Conservation (phyloP, 1,139 yeast species). For the Candida freyschussii region DNA sequence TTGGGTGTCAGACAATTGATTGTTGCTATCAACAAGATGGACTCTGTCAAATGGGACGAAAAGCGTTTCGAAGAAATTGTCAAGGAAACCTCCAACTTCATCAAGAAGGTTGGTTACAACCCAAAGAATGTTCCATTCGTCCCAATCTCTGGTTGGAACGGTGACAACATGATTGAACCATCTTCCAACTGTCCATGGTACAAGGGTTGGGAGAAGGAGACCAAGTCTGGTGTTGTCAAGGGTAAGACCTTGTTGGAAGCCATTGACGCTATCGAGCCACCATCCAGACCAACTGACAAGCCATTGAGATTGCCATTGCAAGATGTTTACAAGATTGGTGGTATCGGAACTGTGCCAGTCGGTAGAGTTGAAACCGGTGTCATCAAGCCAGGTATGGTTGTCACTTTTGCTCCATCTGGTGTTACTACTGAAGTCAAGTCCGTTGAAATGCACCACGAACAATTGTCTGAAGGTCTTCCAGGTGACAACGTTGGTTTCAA, state of each 20-base stretch:
- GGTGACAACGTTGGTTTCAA: slow-evolving; percentile 96
- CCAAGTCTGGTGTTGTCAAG: slow-evolving; percentile 72
- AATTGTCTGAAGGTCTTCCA: slow-evolving; percentile 78
- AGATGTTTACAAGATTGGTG: slow-evolving; percentile 92
- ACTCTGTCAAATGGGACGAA: slow-evolving; percentile 84
- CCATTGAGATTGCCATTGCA: slow-evolving; percentile 89
- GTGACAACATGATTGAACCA: slow-evolving; percentile 88
- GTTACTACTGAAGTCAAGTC: slow-evolving; percentile 92
- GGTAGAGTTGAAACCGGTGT: slow-evolving; percentile 93
- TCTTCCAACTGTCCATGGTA: slow-evolving; percentile 85
- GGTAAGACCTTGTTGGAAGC: slow-evolving; percentile 89
- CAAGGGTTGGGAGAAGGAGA: slow-evolving; percentile 88
- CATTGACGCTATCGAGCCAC: slow-evolving; percentile 83
- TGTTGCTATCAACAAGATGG: slow-evolving; percentile 93
- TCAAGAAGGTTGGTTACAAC: slow-evolving; percentile 92
- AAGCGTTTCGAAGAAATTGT: slow-evolving; percentile 74
- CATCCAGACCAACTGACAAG: slow-evolving; percentile 81
- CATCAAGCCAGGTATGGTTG: slow-evolving; percentile 89
- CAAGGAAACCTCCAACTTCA: slow-evolving; percentile 83
- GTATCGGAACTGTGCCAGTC: slow-evolving; percentile 93
- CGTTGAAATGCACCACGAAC: slow-evolving; percentile 94
- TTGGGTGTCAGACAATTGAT: slow-evolving; percentile 87
- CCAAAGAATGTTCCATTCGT: slow-evolving; percentile 90
- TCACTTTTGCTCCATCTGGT: slow-evolving; percentile 87
- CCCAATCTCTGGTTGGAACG: slow-evolving; percentile 92